Evolutionary conservation across 805 yeast genomes (phyloP), one percentile per base, ranked within the genome.

Genomic region (Debaryomyces tyrocola): DNA sequence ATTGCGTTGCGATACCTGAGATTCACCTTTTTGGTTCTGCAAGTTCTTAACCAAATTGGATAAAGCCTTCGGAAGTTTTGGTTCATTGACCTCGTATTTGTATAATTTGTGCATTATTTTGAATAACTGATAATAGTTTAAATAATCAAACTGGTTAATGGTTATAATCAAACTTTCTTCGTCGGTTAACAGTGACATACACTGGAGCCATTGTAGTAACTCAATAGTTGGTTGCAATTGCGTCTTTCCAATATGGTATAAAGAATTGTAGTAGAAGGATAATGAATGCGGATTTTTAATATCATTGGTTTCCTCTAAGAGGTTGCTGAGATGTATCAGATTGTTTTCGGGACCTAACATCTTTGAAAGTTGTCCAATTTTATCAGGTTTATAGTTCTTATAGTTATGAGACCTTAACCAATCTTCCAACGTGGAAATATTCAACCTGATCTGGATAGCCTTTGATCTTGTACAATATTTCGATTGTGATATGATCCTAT

Each of bases 361-460:
- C 6, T 43, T 45, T 9, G 43, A 41, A 15, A 72, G 50, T 8
- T 64, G 64, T 0, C 76, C 75, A 27, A 63, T 48, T 5, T 17
- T 47, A 4, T 69, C 74, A 0, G 73, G 70, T 38, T 55, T 57
- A 39, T 48, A 59, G 4, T 62, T 80, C 24, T 73, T 73, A 53
- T 78, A 70, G 56, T 83, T 81, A 54, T 84, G 85, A 5, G 80
- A 74, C 49, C 96, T 79, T 27, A 92, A 78, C 99, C 99, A 94
- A 59, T 94, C 97, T 64, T 94, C 97, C 37, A 94, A 67, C 4
- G 87, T 79, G 0, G 97, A 90, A 8, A 94, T 58, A 57, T 94
- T 94, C 45, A 94, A 77, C 45, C 97, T 74, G 39, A 94, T 84
- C 61, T 94, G 98, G 66, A 94, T 82, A 0, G 97, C 98, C 51